phyloP scores from a whole-genome alignment of 2,329 filamentous ascomycete species.

The Pseudopyrenochaeta lycopersici region DNA sequence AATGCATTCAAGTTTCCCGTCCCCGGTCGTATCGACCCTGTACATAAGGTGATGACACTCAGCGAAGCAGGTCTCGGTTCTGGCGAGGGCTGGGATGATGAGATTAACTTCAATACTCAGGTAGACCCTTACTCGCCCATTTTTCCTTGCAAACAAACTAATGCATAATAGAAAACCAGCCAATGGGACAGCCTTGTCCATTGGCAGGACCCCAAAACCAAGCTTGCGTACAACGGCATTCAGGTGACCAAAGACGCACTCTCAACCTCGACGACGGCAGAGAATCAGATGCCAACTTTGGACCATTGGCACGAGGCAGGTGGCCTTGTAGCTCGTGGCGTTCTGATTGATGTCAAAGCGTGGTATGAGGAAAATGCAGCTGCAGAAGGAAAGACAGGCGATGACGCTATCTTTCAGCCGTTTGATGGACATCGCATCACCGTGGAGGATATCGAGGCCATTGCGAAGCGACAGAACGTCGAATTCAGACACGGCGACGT shows the following conservation, averaged over 20 bases:
- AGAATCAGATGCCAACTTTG: conserved; percentile 19
- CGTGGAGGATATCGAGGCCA: conserved; percentile 15
- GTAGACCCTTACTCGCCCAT: conserved; percentile 8
- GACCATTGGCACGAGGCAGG: conserved; percentile 22
- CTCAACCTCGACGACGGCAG: conserved; percentile 6
- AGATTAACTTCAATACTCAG: conserved; percentile 40
- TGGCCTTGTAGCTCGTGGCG: conserved; percentile 20
- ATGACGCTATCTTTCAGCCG: conserved; percentile 15
- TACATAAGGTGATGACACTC: conserved; percentile 35
- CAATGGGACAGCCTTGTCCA: conserved; percentile 45
- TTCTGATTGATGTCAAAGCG: conserved; percentile 18
- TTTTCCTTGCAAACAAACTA: neutral
- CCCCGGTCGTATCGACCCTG: conserved; percentile 34
- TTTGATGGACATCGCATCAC: conserved; percentile 23
- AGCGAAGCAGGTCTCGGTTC: conserved; percentile 14
- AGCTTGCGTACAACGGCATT: conserved; percentile 23
- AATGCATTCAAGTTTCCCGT: conserved; percentile 26
- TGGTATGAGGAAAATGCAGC: conserved; percentile 19
- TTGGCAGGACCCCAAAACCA: conserved; percentile 15
- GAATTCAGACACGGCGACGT: conserved; percentile 22
- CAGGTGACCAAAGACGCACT: conserved; percentile 18
- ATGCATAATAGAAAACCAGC: neutral
- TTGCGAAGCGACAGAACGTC: conserved; percentile 13
- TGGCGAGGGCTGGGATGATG: conserved; percentile 34
- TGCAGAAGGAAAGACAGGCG: conserved; percentile 12